phyloP scores from a whole-genome alignment of 2,329 filamentous ascomycete genomes.

The Sarocladium oryzae region DNA sequence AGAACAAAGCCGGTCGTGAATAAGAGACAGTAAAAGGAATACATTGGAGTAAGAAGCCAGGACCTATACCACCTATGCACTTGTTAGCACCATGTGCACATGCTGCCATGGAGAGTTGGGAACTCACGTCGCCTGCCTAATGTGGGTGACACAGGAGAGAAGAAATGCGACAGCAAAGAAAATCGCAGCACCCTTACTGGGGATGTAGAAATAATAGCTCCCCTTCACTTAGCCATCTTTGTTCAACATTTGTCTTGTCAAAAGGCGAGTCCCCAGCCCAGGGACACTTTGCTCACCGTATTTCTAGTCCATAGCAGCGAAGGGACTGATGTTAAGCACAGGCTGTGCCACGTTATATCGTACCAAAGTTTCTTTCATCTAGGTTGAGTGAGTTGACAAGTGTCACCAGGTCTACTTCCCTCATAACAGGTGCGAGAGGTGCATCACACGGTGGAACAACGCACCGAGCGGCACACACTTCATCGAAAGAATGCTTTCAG shows the following conservation, averaged over 20 bases:
- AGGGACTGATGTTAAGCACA: too few relatives aligned
- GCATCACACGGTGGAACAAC: constrained; percentile 1
- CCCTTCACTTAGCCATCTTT: constrained; percentile 25
- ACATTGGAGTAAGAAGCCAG: constrained; percentile 48
- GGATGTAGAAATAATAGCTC: constrained; percentile 40
- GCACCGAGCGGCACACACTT: neutral
- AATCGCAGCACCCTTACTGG: constrained; percentile 40
- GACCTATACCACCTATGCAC: constrained; percentile 43
- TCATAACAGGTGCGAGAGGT: too few relatives aligned
- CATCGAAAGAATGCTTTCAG: too few relatives aligned
- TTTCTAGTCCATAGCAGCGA: constrained; percentile 19
- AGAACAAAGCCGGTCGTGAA: constrained; percentile 51
- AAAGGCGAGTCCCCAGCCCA: too few relatives aligned
- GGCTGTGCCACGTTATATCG: neutral
- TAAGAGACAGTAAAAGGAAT: constrained; percentile 46
- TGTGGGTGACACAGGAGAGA: constrained; percentile 29
- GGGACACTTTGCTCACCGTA: too few relatives aligned
- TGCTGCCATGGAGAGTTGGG: neutral
- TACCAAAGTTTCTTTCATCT: too few relatives aligned
- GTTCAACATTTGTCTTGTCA: neutral
- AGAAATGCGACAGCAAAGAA: constrained; percentile 39
- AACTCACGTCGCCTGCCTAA: constrained; percentile 41
- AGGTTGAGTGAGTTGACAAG: too few relatives aligned
- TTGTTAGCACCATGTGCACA: neutral
- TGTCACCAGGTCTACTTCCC: too few relatives aligned